These are phyloP conservation scores for Iberis amara DNA, from an alignment of 441 rosid genomes.

Conservation along the genomic window DNA sequence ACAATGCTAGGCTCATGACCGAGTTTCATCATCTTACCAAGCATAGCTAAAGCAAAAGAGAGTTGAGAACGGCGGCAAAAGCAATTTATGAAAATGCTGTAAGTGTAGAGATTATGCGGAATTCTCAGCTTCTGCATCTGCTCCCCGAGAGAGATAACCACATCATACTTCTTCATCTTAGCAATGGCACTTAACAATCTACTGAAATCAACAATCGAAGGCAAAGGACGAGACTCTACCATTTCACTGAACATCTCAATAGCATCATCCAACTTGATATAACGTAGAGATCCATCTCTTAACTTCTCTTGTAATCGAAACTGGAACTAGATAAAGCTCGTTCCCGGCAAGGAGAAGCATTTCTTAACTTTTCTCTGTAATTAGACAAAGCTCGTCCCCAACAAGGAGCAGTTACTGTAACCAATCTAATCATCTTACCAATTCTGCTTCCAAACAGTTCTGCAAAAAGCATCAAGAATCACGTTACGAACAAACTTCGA, in stretches of 20 bases:
- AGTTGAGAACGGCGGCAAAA: too few relatives aligned
- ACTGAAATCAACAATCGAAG: constrained; percentile 2
- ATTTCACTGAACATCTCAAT: background rate
- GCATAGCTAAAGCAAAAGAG: too few relatives aligned
- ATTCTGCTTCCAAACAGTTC: too few relatives aligned
- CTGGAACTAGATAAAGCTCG: background rate
- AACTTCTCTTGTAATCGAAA: background rate
- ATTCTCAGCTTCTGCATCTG: background rate
- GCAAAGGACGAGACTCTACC: background rate
- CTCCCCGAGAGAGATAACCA: background rate
- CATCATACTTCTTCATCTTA: background rate
- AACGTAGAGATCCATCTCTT: background rate
- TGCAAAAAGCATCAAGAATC: too few relatives aligned
- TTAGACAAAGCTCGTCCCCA: too few relatives aligned
- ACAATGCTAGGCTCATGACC: too few relatives aligned
- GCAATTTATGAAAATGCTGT: too few relatives aligned
- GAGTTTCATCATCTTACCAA: too few relatives aligned
- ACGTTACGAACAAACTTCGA: too few relatives aligned
- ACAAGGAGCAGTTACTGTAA: too few relatives aligned
- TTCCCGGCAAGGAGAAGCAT: background rate
- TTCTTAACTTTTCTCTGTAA: background rate
- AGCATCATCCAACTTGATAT: background rate
- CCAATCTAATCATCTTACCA: too few relatives aligned
- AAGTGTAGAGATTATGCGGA: background rate
- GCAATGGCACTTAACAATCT: background rate